phyloP scores from a whole-genome alignment of 768 basidiomycete genomes.

The Suillus sp. region DNA sequence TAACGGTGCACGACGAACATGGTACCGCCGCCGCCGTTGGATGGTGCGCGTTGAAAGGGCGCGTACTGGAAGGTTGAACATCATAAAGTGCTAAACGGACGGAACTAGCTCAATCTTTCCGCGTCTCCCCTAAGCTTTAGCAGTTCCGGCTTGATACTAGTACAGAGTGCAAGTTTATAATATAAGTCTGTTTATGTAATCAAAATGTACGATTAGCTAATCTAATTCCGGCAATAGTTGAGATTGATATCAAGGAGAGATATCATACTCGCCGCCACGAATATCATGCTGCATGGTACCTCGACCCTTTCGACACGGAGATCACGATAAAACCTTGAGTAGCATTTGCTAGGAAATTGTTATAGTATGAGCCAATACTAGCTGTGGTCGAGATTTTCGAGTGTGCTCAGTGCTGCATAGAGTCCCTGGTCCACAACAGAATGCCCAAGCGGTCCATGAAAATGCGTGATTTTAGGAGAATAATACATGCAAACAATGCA shows the following conservation, averaged over 20 bases:
- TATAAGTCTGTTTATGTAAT: too few species aligned
- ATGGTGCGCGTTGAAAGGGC: not conserved
- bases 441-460: conserved; percentile 1
- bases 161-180: not conserved
- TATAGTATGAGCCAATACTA: not conserved
- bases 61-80: not conserved
- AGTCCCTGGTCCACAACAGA: not conserved
- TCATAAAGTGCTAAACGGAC: not conserved
- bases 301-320: not conserved
- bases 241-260: too few species aligned
- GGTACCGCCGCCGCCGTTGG: conserved; percentile 18
- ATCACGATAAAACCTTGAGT: not conserved
- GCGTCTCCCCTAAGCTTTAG: not conserved
- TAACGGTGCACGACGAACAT: conserved; percentile 46
- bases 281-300: not conserved
- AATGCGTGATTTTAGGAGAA: conserved; percentile 2
- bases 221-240: too few species aligned
- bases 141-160: not conserved
- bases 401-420: not conserved
- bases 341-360: not conserved
- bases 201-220: too few species aligned
- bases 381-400: not conserved
- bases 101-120: not conserved
- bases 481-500: conserved; percentile 6
- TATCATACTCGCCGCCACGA: too few species aligned